phyloP scores from a whole-genome alignment of 164 flowering plant genomes.

The Kalanchoe fedtschenkoi region DNA sequence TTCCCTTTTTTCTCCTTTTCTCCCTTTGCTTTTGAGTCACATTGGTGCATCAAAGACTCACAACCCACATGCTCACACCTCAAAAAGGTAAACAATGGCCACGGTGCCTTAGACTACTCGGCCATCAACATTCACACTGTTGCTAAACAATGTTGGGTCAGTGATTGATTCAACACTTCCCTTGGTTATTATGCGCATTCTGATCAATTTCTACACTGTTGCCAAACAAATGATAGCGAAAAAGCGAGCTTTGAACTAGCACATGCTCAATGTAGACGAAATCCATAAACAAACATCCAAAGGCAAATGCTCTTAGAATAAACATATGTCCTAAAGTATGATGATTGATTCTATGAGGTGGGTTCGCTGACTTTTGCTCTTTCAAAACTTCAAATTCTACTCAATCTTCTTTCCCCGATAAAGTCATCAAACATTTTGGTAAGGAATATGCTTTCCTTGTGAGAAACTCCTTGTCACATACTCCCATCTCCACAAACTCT shows the following conservation, averaged over 20 bases:
- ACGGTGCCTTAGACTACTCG: neutral
- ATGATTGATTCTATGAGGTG: neutral
- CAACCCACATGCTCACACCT: neutral
- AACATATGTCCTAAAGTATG: constrained; percentile 3
- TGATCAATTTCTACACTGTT: neutral
- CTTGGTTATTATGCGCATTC: too few relatives aligned
- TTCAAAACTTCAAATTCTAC: constrained; percentile 1
- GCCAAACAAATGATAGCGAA: neutral
- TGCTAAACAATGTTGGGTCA: neutral
- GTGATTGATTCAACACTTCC: too few relatives aligned
- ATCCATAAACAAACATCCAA: neutral
- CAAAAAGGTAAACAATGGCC: neutral
- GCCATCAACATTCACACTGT: neutral
- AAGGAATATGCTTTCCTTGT: constrained; percentile 5
- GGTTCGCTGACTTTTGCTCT: neutral
- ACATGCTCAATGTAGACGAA: neutral
- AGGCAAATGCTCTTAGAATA: neutral
- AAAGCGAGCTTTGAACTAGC: neutral
- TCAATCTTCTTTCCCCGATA: neutral
- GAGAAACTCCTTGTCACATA: constrained; percentile 3
- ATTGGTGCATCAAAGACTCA: neutral
- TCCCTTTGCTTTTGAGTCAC: neutral
- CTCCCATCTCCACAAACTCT: neutral
- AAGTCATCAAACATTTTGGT: constrained; percentile 3
- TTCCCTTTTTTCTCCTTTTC: neutral